Base-by-base conservation (phyloP, 2,329 filamentous ascomycete species). In the Teratosphaeria zuluensis region DNA sequence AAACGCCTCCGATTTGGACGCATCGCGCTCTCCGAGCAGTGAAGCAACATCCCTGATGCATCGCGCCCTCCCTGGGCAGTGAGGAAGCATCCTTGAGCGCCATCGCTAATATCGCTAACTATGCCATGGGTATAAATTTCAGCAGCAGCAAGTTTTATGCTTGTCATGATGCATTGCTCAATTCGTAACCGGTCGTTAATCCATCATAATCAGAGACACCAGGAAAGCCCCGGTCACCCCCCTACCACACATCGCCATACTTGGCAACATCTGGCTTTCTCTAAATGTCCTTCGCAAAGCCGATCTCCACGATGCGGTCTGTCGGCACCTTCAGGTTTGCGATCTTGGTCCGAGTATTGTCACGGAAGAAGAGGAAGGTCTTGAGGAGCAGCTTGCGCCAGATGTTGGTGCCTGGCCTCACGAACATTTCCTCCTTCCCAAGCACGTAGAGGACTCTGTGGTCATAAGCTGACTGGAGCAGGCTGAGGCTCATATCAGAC, bases 271-370 rank as follows among this genome's bases (percentile, higher is more conserved):
- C 42, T 9, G 42, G 42, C 16, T 8, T 21, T 11, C 3, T 48
- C 42, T 48, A 61, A 11, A 61, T 54, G 16, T 87, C 83, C 72
- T 86, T 87, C 1, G 87, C 78, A 68, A 87, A 88, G 0, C 86
- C 86, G 19, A 88, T 84, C 72, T 88, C 86, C 19, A 88, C 80
- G 54, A 88, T 69, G 54, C 80, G 78, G 60, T 87, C 84, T 60
- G 81, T 78, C 0, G 81, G 78, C 51, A 87, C 72, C 54, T 80
- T 74, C 59, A 88, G 70, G 64, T 84, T 84, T 14, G 84, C 82
- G 71, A 88, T 81, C 75, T 88, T 88, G 1, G 81, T 80, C 56
- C 85, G 74, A 12, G 82, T 84, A 63, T 87, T 88, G 46, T 88
- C 85, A 32, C 85, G 73, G 55, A 87, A 78, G 76, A 84, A 88